Conservation (phyloP, 768 basidiomycete species). For the Psilocybe sp. region DNA sequence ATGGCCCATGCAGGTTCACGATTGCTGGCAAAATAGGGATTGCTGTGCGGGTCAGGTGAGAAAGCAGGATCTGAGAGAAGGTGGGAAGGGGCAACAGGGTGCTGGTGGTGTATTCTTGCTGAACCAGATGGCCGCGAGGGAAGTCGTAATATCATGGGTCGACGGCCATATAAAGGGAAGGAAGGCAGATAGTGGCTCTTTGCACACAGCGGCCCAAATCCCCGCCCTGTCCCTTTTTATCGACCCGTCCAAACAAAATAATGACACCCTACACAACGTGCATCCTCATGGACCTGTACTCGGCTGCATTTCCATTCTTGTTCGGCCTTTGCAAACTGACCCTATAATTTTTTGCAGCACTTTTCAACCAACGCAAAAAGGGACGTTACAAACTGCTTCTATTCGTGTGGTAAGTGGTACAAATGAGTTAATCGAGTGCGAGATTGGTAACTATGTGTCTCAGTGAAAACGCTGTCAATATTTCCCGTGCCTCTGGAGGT, state of each 20-base stretch:
- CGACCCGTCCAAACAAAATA: not conserved
- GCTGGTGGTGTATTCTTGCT: constrained; percentile 11
- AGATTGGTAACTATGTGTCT: too few relatives aligned
- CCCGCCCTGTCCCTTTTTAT: constrained; percentile 9
- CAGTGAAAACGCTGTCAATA: too few relatives aligned
- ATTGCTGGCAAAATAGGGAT: constrained; percentile 40
- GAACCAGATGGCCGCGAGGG: constrained; percentile 6
- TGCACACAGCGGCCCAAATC: constrained; percentile 1
- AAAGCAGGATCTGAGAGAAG: constrained; percentile 53
- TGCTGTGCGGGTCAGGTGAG: constrained; percentile 49
- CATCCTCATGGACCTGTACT: constrained; percentile 1
- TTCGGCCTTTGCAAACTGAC: too few relatives aligned
- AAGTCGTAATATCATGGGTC: constrained; percentile 18
- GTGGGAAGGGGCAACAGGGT: constrained; percentile 15
- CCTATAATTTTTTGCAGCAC: too few relatives aligned
- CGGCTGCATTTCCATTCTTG: too few relatives aligned
- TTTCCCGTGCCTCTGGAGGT: too few relatives aligned
- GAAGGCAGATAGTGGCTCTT: not conserved
- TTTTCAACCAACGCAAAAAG: too few relatives aligned
- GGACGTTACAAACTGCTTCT: too few relatives aligned
- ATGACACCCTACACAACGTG: not conserved
- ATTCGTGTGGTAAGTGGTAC: too few relatives aligned
- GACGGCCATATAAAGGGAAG: constrained; percentile 6
- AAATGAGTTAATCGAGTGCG: too few relatives aligned
- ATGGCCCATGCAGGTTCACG: constrained; percentile 22